phyloP scores from a whole-genome alignment of 2,329 filamentous ascomycete species.

The Lanzia echinophila region DNA sequence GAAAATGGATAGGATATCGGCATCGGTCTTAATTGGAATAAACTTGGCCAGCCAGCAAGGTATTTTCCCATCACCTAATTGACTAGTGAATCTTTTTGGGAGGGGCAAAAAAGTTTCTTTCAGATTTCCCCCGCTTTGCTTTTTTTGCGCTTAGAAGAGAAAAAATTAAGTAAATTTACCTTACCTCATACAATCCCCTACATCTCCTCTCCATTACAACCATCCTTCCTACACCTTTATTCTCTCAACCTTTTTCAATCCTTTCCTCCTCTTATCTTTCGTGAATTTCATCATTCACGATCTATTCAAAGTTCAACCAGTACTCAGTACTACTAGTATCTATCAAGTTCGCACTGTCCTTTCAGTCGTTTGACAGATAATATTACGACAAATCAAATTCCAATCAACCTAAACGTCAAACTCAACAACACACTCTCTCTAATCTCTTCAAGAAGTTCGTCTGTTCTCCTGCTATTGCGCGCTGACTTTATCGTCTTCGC shows the following conservation, averaged over 20 bases:
- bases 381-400: neutral
- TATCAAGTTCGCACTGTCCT: slow-evolving; percentile 27
- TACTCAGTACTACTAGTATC: slow-evolving; percentile 10
- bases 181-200: slow-evolving; percentile 10
- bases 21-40: too few species aligned
- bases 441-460: slow-evolving; percentile 30
- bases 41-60: neutral
- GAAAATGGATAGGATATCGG: too few species aligned
- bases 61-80: neutral
- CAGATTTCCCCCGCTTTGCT: slow-evolving; percentile 4
- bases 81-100: neutral
- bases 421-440: slow-evolving; percentile 17
- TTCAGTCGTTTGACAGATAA: slow-evolving; percentile 26
- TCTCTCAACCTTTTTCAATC: neutral
- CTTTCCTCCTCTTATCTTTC: neutral
- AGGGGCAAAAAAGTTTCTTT: slow-evolving; percentile 9
- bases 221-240: too few species aligned
- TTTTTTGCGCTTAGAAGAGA: slow-evolving; percentile 12
- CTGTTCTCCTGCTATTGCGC: slow-evolving; percentile 30
- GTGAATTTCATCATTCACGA: neutral
- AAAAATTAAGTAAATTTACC: neutral
- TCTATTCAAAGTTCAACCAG: neutral
- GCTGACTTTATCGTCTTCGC: slow-evolving; percentile 26
- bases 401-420: slow-evolving; percentile 7
- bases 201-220: neutral